These are phyloP conservation scores for Aspergillus jensenii DNA, from an alignment of 2,329 filamentous ascomycete species.

Conservation along the genomic window DNA sequence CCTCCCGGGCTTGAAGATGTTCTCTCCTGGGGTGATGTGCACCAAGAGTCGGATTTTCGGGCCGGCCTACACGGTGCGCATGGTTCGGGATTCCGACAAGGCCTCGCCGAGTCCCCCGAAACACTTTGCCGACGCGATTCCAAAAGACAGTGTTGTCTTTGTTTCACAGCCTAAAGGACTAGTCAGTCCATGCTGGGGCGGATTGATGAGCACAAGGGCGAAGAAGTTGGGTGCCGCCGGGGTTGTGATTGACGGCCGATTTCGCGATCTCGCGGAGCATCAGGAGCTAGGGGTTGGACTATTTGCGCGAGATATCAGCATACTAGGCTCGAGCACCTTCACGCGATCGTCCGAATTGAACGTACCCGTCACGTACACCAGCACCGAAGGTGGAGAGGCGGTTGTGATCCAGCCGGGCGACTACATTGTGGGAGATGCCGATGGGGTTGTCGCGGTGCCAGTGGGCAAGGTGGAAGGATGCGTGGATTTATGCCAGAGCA, in stretches of 20 bases:
- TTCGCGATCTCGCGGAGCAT: constrained; percentile 38
- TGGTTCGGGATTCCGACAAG: constrained; percentile 35
- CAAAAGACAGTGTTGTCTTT: constrained; percentile 35
- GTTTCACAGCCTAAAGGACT: constrained; percentile 36
- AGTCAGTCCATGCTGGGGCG: constrained; percentile 40
- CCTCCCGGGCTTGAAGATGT: constrained; percentile 35
- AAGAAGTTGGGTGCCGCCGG: constrained; percentile 36
- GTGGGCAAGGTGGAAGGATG: constrained; percentile 29
- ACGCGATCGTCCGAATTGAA: constrained; percentile 36
- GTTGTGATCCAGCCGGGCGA: constrained; percentile 35
- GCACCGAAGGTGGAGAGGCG: constrained; percentile 18
- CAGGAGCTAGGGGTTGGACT: constrained; percentile 27
- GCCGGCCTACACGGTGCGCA: constrained; percentile 31
- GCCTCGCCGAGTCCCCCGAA: constrained; percentile 26
- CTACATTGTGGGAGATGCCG: constrained; percentile 35
- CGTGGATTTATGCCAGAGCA: constrained; percentile 31
- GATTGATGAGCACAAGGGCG: constrained; percentile 39
- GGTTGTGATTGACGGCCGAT: constrained; percentile 40
- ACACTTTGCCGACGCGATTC: constrained; percentile 39
- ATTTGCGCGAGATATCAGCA: constrained; percentile 34
- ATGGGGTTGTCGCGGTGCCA: constrained; percentile 27
- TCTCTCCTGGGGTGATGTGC: constrained; percentile 20
- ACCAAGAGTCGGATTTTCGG: constrained; percentile 28
- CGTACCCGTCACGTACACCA: constrained; percentile 32
- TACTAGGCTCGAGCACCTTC: constrained; percentile 36